Conservation (phyloP, 345 rosid genomes). For the Dipteronia sinensis region DNA sequence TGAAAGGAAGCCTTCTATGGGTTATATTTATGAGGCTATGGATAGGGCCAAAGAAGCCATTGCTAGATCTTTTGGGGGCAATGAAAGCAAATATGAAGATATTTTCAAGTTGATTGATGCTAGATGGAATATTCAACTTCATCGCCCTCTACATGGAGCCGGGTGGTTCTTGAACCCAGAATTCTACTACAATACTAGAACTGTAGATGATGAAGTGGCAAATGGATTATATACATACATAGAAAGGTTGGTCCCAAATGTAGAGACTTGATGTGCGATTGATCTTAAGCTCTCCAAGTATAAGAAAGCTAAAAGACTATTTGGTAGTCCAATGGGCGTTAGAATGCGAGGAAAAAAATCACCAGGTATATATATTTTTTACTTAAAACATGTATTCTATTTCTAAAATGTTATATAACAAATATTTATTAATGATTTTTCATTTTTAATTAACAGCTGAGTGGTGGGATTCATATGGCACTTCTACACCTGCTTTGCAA, state of each 20-base stretch:
- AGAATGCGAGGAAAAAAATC: neutral
- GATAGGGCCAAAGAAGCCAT: too few species aligned
- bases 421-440: too few species aligned
- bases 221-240: neutral
- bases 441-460: neutral
- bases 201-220: neutral
- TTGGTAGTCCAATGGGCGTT: neutral
- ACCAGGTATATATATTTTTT: neutral
- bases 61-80: too few species aligned
- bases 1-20: too few species aligned
- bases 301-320: neutral
- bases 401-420: too few species aligned
- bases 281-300: neutral
- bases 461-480: slow-evolving; percentile 11
- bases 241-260: neutral
- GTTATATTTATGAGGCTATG: too few species aligned
- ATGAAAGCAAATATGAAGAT: too few species aligned
- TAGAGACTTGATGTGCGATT: neutral
- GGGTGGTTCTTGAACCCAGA: neutral
- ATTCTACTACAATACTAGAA: neutral
- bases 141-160: too few species aligned
- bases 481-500: too few species aligned
- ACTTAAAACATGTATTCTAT: neutral
- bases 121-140: too few species aligned
- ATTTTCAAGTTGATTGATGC: too few species aligned